These are phyloP conservation scores for Butyriboletus appendiculatus DNA, from an alignment of 1,284 basidiomycete species.

Conservation along the genomic window DNA sequence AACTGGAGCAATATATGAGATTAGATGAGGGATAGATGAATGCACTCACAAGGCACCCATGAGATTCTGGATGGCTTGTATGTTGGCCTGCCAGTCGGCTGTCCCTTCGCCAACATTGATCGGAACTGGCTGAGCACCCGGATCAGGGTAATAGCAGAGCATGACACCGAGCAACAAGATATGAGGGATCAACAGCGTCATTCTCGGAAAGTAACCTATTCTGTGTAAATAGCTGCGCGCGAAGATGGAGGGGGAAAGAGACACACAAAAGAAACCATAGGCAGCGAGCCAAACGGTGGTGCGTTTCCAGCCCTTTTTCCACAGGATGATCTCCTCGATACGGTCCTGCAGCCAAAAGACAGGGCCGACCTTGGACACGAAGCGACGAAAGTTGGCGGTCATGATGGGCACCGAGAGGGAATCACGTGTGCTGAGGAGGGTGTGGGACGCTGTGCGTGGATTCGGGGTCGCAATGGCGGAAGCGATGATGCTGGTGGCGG, in stretches of 20 bases:
- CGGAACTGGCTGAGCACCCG: slow-evolving; percentile 35
- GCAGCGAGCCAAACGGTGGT: slow-evolving; percentile 66
- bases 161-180: slow-evolving; percentile 54
- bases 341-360: slow-evolving; percentile 81
- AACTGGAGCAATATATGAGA: slow-evolving; percentile 32
- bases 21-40: neutral
- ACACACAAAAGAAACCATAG: slow-evolving; percentile 72
- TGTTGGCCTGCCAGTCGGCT: slow-evolving; percentile 73
- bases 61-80: slow-evolving; percentile 79
- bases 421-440: slow-evolving; percentile 52
- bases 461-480: slow-evolving; percentile 26
- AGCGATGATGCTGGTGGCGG: slow-evolving; percentile 11
- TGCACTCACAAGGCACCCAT: slow-evolving; percentile 70
- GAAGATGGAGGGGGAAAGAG: neutral
- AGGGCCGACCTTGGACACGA: slow-evolving; percentile 64
- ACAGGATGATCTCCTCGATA: slow-evolving; percentile 70
- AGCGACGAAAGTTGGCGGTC: slow-evolving; percentile 72
- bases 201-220: slow-evolving; percentile 66
- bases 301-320: slow-evolving; percentile 67
- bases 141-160: slow-evolving; percentile 54
- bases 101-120: slow-evolving; percentile 52
- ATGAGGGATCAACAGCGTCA: slow-evolving; percentile 67
- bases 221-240: neutral
- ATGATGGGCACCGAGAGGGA: slow-evolving; percentile 72
- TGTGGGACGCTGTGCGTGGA: slow-evolving; percentile 17